These are phyloP conservation scores for Saccharomycopsis lassenensis DNA, from an alignment of 805 yeast species.

Conservation along the genomic window DNA sequence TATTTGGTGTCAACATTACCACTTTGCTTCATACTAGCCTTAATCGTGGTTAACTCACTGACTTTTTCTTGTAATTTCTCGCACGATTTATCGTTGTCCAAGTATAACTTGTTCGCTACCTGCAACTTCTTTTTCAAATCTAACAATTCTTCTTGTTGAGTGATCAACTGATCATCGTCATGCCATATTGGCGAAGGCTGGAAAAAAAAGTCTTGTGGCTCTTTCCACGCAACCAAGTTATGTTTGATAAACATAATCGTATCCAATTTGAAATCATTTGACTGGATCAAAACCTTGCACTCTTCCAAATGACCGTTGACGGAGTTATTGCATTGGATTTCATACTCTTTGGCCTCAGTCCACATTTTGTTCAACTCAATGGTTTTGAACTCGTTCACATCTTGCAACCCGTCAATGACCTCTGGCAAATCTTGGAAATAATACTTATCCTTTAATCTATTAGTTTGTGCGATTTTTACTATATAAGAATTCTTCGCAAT, in stretches of 20 bases:
- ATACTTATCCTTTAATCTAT: conserved; percentile 85
- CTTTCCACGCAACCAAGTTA: conserved; percentile 65
- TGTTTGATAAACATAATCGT: conserved; percentile 90
- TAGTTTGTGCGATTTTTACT: conserved; percentile 71
- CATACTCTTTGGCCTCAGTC: conserved; percentile 50
- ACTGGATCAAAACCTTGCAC: conserved; percentile 46
- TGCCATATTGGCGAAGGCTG: conserved; percentile 94
- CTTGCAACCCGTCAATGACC: conserved; percentile 73
- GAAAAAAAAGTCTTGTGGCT: conserved; percentile 76
- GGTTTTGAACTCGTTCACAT: conserved; percentile 70
- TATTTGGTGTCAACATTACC: conserved; percentile 32
- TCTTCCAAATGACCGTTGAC: conserved; percentile 33
- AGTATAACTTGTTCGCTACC: conserved; percentile 25
- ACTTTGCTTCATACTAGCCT: conserved; percentile 30
- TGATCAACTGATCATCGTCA: conserved; percentile 73
- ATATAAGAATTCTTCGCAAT: conserved; percentile 76
- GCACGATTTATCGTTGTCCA: conserved; percentile 21
- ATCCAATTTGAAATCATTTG: conserved; percentile 66
- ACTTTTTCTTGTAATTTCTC: conserved; percentile 19
- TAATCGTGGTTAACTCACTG: conserved; percentile 20
- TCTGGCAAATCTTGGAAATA: conserved; percentile 92
- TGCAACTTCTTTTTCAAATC: conserved; percentile 44
- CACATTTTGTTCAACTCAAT: conserved; percentile 58
- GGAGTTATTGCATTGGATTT: conserved; percentile 40
- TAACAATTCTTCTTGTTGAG: conserved; percentile 45